Percentiles rank a stretch among this genome's conserved stretches.
These are phyloP conservation scores for Brassica juncea DNA, from an alignment of 345 rosid species.

Conservation along the genomic window DNA sequence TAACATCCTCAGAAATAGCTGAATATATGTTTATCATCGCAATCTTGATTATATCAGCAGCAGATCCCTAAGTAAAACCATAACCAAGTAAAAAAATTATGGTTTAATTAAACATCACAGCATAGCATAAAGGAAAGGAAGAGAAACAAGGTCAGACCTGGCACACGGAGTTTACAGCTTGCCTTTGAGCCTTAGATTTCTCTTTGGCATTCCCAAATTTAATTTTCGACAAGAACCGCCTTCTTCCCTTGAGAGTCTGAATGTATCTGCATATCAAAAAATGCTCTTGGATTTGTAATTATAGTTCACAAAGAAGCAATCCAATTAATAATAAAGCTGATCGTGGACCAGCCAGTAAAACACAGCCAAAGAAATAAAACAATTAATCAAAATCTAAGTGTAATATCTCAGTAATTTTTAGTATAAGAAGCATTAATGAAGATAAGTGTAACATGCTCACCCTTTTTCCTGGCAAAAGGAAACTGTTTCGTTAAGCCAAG, in stretches of 20 bases:
- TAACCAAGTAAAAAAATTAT: slow-evolving; percentile 8
- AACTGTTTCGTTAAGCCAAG: slow-evolving; percentile 78
- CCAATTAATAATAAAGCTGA: background rate
- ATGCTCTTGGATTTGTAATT: background rate
- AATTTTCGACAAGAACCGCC: slow-evolving; percentile 90
- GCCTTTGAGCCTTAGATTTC: slow-evolving; percentile 92
- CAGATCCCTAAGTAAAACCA: slow-evolving; percentile 70
- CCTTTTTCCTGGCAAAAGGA: slow-evolving; percentile 75
- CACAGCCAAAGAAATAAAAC: background rate
- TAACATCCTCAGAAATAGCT: slow-evolving; percentile 54
- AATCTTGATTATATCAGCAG: slow-evolving; percentile 94
- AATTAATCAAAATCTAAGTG: background rate
- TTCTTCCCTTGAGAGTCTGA: slow-evolving; percentile 89
- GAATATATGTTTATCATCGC: slow-evolving; percentile 83
- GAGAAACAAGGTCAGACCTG: slow-evolving; percentile 56
- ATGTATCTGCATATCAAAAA: slow-evolving; percentile 60
- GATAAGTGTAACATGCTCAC: slow-evolving; percentile 45
- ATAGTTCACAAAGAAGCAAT: background rate
- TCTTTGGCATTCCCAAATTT: slow-evolving; percentile 77
- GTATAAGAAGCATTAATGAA: background rate
- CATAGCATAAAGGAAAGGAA: background rate
- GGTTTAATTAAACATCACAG: background rate
- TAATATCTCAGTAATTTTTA: background rate
- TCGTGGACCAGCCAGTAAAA: background rate
- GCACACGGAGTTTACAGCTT: slow-evolving; percentile 96